Evolutionary conservation across 768 basidiomycete species (phyloP).

Genomic region (Agrocybe praecox): DNA sequence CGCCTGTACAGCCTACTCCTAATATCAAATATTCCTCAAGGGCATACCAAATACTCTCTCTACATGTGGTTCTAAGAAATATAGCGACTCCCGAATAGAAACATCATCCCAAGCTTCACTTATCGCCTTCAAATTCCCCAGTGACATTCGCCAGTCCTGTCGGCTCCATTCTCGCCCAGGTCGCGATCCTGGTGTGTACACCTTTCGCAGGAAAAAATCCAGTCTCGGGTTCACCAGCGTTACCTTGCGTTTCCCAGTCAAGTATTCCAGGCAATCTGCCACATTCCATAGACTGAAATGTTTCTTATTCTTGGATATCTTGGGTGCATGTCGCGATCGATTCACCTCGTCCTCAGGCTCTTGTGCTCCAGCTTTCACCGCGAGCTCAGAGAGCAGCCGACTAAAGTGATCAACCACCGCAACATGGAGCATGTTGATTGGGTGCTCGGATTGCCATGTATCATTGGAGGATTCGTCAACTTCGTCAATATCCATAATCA

Average conservation of each 20-base stretch:
- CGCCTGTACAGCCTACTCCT: neutral
- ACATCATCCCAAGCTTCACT: conserved; percentile 56
- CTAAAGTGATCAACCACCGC: conserved; percentile 73
- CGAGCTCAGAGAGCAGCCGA: conserved; percentile 59
- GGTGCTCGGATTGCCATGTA: conserved; percentile 49
- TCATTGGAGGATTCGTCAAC: conserved; percentile 42
- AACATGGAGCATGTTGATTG: conserved; percentile 66
- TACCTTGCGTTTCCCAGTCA: conserved; percentile 28
- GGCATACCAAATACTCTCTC: conserved; percentile 44
- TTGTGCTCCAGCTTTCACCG: conserved; percentile 55
- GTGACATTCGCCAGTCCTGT: conserved; percentile 62
- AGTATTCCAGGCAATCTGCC: conserved; percentile 58
- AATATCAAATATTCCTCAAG: conserved; percentile 5
- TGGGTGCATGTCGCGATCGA: conserved; percentile 60
- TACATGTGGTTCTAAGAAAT: conserved; percentile 50
- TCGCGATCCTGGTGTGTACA: conserved; percentile 54
- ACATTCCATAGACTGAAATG: conserved; percentile 53
- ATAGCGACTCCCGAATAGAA: conserved; percentile 52
- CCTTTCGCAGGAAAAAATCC: conserved; percentile 44
- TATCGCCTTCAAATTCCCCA: conserved; percentile 47
- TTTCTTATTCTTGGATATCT: conserved; percentile 34
- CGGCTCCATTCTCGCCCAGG: conserved; percentile 78
- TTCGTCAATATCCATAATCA: conserved; percentile 65
- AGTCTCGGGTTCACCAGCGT: conserved; percentile 42
- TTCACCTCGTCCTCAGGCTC: conserved; percentile 38